These are phyloP conservation scores for Trichoderma aggressivum DNA, from an alignment of 2,329 filamentous ascomycete genomes.

Conservation along the genomic window DNA sequence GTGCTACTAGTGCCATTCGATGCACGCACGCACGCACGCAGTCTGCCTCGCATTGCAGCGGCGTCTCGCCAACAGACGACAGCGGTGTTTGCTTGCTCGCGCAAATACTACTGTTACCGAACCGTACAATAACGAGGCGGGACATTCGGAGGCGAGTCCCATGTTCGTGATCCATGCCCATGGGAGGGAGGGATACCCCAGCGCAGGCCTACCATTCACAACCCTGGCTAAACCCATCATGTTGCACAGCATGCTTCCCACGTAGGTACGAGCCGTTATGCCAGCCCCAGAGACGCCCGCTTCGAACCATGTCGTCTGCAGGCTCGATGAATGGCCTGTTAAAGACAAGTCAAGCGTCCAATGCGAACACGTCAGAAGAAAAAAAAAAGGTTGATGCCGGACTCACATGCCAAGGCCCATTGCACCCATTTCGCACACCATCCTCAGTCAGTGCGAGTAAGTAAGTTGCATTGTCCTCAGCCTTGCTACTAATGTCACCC, in stretches of 20 bases:
- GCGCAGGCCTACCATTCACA: neutral
- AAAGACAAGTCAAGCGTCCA: neutral
- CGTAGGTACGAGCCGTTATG: conserved; percentile 13
- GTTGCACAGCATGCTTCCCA: conserved; percentile 12
- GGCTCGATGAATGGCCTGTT: neutral
- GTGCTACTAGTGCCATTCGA: neutral
- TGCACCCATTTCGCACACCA: neutral
- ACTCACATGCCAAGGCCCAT: neutral
- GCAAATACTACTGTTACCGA: no score
- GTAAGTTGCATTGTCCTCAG: neutral
- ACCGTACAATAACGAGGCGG: neutral
- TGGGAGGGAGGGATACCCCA: conserved; percentile 2
- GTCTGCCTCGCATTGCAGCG: neutral
- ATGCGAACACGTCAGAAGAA: neutral
- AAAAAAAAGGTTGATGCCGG: neutral
- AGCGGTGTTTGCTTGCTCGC: neutral
- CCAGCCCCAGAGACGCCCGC: conserved; percentile 12
- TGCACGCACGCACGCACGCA: neutral
- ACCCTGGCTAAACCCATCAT: conserved; percentile 3
- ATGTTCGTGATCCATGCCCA: neutral
- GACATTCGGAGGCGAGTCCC: neutral
- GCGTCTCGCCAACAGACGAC: neutral
- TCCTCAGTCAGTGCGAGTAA: neutral
- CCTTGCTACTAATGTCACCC: neutral
- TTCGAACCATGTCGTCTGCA: neutral